Evolutionary conservation across 495 filamentous ascomycete genomes (phyloP), one percentile per base, ranked within the genome.

Genomic region (Xanthoparmelia taractica): DNA sequence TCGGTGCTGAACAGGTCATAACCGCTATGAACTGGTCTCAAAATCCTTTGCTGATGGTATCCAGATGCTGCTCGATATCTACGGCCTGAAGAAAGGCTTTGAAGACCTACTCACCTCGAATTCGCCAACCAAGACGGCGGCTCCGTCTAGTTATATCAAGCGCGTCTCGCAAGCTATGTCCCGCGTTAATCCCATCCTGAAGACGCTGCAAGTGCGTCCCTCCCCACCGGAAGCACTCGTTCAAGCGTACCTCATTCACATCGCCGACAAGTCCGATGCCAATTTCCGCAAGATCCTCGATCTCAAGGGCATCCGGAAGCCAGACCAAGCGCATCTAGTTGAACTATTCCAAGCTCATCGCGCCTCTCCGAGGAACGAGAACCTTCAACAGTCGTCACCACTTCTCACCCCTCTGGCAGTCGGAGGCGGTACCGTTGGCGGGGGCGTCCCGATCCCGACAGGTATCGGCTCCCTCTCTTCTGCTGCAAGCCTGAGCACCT

Each of bases 241-340:
- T 4, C 94, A 97, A 76, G 95, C 93, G 55, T 98, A 98, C 74
- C 85, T 97, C 38, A 90, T 95, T 71, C 90, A 96, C 75, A 92
- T 97, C 66, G 90, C 86, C 68, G 92, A 96, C 77, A 83, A 84
- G 57, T 92, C 87, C 73, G 90, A 97, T 72, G 83, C 87, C 65
- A 98, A 98, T 78, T 98, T 98, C 84, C 85, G 88, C 66, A 96
- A 96, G 75, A 89, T 98, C 63, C 87, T 98, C 43, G 94, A 98
- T 56, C 81, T 96, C 65, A 96, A 96, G 70, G 90, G 90, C 62
- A 87, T 96, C 65, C 77, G 76, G 63, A 88, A 88, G 65, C 80
- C 82, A 65, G 92, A 97, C 65, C 93, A 97, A 68, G 75, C 84
- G 13, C 82, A 87, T 62, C 85, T 98, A 8, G 77, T 96, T 41